Conservation (phyloP, 2,329 filamentous ascomycete species). For the Pseudocercospora musae region DNA sequence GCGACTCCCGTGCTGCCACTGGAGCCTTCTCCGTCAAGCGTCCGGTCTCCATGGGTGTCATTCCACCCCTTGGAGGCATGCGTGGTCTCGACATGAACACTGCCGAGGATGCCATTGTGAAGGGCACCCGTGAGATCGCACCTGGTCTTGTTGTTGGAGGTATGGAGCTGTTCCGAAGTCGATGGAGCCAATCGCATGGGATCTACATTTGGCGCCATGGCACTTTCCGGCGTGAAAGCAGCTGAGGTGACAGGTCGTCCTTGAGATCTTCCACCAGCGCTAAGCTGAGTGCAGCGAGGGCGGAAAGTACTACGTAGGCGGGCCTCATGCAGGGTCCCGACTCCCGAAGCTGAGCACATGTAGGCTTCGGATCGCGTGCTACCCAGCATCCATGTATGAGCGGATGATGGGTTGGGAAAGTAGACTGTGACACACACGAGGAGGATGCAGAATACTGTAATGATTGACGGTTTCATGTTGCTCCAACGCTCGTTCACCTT, state of each 20-base stretch:
- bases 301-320: conserved; percentile 1
- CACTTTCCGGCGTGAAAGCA: conserved; percentile 80
- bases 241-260: conserved; percentile 83
- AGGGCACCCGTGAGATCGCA: conserved; percentile 81
- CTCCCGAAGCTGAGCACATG: neutral
- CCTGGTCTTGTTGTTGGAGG: conserved; percentile 89
- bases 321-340: neutral
- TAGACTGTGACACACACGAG: neutral
- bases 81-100: conserved; percentile 87
- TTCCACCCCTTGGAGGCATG: conserved; percentile 87
- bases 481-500: neutral
- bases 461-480: neutral
- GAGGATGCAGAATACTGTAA: neutral
- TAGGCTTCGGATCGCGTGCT: neutral
- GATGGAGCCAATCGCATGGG: conserved; percentile 75
- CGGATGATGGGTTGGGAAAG: neutral
- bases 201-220: conserved; percentile 87
- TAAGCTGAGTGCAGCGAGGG: conserved; percentile 69
- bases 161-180: conserved; percentile 88
- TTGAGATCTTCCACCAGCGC: conserved; percentile 72
- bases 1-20: conserved; percentile 40
- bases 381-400: neutral
- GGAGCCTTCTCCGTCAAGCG: conserved; percentile 90
- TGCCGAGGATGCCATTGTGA: conserved; percentile 91
- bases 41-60: conserved; percentile 79